Evolutionary conservation across 208 protist genomes (phyloP).

Genomic region (Acanthamoeba lenticulata): DNA sequence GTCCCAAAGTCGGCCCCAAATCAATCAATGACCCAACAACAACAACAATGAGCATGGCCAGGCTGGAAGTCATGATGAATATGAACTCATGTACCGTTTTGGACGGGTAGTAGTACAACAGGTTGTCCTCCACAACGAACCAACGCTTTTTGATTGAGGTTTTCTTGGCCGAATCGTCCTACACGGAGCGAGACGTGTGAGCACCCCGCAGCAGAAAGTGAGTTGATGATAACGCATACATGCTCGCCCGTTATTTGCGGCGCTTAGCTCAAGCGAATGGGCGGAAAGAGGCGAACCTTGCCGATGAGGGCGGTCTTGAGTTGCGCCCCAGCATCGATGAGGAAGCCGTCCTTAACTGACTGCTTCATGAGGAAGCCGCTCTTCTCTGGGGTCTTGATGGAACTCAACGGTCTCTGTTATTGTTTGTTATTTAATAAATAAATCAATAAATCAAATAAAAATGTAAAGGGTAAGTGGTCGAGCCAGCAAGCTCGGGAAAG

Average conservation of each 20-base stretch:
- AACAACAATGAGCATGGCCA: too few species aligned
- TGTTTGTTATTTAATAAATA: too few species aligned
- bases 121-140: conserved; percentile 40
- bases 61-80: too few species aligned
- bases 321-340: not conserved
- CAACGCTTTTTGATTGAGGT: not conserved
- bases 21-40: not conserved
- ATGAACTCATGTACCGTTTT: not conserved
- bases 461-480: too few species aligned
- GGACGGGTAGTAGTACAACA: conserved; percentile 35
- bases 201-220: not conserved
- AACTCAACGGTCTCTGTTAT: not conserved
- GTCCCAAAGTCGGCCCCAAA: not conserved
- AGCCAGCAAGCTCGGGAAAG: not conserved
- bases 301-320: not conserved
- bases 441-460: too few species aligned
- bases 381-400: conserved; percentile 5
- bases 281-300: not conserved
- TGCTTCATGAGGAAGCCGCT: conserved; percentile 65
- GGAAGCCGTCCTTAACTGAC: conserved; percentile 21
- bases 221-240: too few species aligned
- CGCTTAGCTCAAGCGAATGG: too few species aligned
- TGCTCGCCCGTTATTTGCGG: too few species aligned
- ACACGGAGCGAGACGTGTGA: too few species aligned
- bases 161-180: not conserved